phyloP scores from a whole-genome alignment of 345 rosid genomes.

The Citrus cavaleriei region DNA sequence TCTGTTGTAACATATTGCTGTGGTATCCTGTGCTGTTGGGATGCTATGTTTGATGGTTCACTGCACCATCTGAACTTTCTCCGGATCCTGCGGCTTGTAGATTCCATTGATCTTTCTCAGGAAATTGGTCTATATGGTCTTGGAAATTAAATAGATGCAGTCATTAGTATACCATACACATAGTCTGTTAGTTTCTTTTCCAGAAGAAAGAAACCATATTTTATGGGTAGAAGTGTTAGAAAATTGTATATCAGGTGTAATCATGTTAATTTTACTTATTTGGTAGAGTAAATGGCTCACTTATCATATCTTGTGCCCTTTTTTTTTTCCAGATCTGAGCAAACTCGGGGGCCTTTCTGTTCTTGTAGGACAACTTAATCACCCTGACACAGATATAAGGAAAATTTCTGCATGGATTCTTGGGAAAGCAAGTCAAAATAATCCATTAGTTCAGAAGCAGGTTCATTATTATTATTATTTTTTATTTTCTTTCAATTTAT shows the following conservation, averaged over 20 bases:
- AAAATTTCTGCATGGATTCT: slow-evolving; percentile 90
- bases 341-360: slow-evolving; percentile 73
- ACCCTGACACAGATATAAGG: slow-evolving; percentile 63
- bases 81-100: neutral
- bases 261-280: neutral
- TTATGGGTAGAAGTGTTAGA: neutral
- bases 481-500: neutral
- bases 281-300: neutral
- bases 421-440: slow-evolving; percentile 90
- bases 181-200: neutral
- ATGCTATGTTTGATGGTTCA: neutral
- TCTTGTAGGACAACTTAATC: slow-evolving; percentile 55
- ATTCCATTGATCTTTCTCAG: neutral
- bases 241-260: neutral
- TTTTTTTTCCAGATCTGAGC: slow-evolving; percentile 55
- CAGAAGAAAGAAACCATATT: neutral
- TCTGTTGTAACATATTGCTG: neutral
- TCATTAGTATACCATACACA: neutral
- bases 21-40: neutral
- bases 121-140: neutral
- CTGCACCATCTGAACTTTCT: neutral
- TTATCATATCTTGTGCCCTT: neutral
- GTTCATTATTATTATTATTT: slow-evolving; percentile 15
- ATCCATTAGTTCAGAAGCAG: slow-evolving; percentile 79
- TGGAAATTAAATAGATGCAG: neutral